Evolutionary conservation across 1,284 basidiomycete genomes (phyloP), one percentile per base, ranked within the genome.

Genomic region (Volvariella surrecta): DNA sequence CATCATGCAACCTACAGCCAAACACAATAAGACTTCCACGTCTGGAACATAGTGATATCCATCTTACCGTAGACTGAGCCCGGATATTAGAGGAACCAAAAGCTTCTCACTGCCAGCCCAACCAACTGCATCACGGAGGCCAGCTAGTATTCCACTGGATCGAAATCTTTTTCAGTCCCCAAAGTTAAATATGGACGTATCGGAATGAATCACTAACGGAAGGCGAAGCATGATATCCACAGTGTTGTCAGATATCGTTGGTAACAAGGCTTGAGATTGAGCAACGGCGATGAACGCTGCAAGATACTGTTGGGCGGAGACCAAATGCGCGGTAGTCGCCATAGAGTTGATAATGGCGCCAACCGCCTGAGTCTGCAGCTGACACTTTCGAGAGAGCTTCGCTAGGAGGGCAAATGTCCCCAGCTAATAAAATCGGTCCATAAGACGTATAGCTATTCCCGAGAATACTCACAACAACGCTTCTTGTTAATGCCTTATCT

Each of bases 381-480:
- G 64, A 38, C 73, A 74, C 58, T 79, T 80, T 47, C 78, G 77
- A 0, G 83, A 79, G 16, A 89, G 66, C 0, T 76, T 70, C 0
- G 78, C 73, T 1, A 90, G 63, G 4, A 90, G 66, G 46, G 89
- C 71, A 50, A 81, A 86, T 48, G 75, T 76, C 39, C 79, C 82
- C n/a, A 89, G 70, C 85, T 88, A 44, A 20, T 2, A 22, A 19
- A 11, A 35, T 45, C 13, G 34, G 15, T 16, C 19, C 2, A 21
- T 32, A 6, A 6, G 15, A n/a, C 7, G 4, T 19, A n/a, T 4
- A 4, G 24, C 6, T 11, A 28, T 6, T 6, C 11, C 11, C 34
- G 24, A 42, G 45, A 17, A 15, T 41, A 46, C 39, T n/a, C 38
- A 30, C 7, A 21, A 44, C 39, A 24, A 10, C 4, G n/a, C 20